Conservation (phyloP, 495 filamentous ascomycete genomes). For the Penicillium diatomitis region DNA sequence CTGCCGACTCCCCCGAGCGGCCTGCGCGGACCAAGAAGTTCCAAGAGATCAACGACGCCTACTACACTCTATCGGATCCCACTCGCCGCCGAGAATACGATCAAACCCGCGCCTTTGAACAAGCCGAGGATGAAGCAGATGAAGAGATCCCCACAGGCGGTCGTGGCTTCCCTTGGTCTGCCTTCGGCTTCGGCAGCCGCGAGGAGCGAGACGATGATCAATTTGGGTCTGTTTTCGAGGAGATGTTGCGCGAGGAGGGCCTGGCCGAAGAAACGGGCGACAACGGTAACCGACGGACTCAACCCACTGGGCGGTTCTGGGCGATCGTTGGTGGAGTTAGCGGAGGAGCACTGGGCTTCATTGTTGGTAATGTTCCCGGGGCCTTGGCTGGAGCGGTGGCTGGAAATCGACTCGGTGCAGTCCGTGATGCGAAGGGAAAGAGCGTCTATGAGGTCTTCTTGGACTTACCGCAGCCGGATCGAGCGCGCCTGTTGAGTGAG, state of each 20-base stretch:
- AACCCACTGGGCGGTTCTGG: slow-evolving; percentile 74
- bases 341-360: slow-evolving; percentile 88
- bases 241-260: slow-evolving; percentile 94
- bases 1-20: slow-evolving; percentile 76
- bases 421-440: slow-evolving; percentile 86
- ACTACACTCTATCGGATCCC: slow-evolving; percentile 85
- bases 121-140: slow-evolving; percentile 46
- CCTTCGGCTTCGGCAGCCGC: slow-evolving; percentile 48
- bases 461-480: slow-evolving; percentile 73
- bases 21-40: slow-evolving; percentile 77
- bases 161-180: slow-evolving; percentile 51
- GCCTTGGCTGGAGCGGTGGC: slow-evolving; percentile 85
- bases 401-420: slow-evolving; percentile 78
- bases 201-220: slow-evolving; percentile 58
- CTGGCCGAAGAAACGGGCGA: slow-evolving; percentile 51
- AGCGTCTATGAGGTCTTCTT: slow-evolving; percentile 86
- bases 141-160: slow-evolving; percentile 47
- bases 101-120: slow-evolving; percentile 48
- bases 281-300: slow-evolving; percentile 14
- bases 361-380: slow-evolving; percentile 84
- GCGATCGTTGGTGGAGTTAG: slow-evolving; percentile 73
- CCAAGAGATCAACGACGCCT: slow-evolving; percentile 95
- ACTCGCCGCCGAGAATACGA: slow-evolving; percentile 84
- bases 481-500: slow-evolving; percentile 66
- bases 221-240: slow-evolving; percentile 89